Base-by-base conservation (phyloP, 2,329 filamentous ascomycete genomes). In the Colletotrichum siamense region DNA sequence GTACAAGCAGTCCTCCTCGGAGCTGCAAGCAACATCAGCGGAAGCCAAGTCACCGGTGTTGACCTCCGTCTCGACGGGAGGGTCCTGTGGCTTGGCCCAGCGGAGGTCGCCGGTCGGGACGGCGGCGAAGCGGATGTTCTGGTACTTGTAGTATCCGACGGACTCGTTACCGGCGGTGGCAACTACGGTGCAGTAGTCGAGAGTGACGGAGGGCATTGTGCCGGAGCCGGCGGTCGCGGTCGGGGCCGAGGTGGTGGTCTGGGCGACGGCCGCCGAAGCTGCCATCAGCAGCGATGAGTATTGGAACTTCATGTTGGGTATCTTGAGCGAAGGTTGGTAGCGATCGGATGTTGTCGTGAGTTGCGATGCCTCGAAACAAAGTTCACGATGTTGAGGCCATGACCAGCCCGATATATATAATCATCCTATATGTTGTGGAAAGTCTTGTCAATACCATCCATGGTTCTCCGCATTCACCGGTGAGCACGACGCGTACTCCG, bases 61-160 rank as follows among this genome's bases (percentile, higher is more conserved):
- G 39, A 62, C 24, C n/a, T 68, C 65, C 3, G 65, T 69, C 55
- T 69, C 71, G 8, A 63, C 65, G 15, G 52, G 64, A 5, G 71
- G 61, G 32, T 34, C 49, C 26, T 69, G 52, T 5, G 70, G 70
- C 24, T 59, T 59, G 24, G 49, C 62, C 62, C 70, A 81, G 15
- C 80, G 78, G 9, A 81, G 71, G 22, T 80, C 65, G n/a, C 79
- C 79, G 9, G 70, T 79, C 12, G 79, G 79, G 24, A 74, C 22
- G 10, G 79, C 79, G 22, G 79, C 80, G 55, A 80, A 81, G 44
- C 79, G 79, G 36, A 81, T 81, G 71, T 81, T 81, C 18, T 81
- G 80, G 76, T 80, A 81, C 70, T 72, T 67, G 49, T 67, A 72
- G 32, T 72, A 67, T 16, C 70, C 70, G 44, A 72, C 30, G 15